phyloP scores from a whole-genome alignment of 2,329 filamentous ascomycete genomes.

The Fusarium tuaranense region DNA sequence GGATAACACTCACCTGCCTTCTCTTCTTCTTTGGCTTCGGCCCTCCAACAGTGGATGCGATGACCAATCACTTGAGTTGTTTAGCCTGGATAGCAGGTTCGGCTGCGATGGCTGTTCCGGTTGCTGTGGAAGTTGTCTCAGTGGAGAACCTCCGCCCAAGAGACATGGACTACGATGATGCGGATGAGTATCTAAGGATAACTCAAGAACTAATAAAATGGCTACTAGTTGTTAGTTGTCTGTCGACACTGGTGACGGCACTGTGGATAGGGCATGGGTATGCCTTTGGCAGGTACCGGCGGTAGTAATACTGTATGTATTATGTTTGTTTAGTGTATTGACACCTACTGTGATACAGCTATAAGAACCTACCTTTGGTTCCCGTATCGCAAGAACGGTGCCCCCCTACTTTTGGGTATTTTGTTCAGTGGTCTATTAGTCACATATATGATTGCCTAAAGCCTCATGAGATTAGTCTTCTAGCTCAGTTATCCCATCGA shows the following conservation, averaged over 20 bases:
- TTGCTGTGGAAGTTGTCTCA: not conserved
- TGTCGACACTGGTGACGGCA: not conserved
- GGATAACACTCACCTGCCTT: not conserved
- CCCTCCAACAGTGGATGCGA: not conserved
- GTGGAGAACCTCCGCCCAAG: fast-evolving
- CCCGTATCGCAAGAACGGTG: too few species aligned
- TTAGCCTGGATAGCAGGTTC: not conserved
- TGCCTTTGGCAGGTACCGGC: not conserved
- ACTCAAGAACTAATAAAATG: not conserved
- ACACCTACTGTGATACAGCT: too few species aligned
- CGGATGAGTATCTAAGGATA: not conserved
- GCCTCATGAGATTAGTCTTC: too few species aligned
- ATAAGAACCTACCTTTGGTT: too few species aligned
- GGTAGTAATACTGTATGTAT: not conserved
- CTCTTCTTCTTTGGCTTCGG: not conserved
- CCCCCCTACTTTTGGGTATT: too few species aligned
- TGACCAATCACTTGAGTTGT: not conserved
- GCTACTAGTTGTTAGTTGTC: not conserved
- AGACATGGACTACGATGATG: not conserved
- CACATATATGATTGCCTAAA: too few species aligned
- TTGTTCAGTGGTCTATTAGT: too few species aligned
- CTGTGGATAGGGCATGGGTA: not conserved
- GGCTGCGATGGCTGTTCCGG: not conserved
- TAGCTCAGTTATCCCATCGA: too few species aligned
- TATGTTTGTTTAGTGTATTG: not conserved